phyloP scores from a whole-genome alignment of 1,139 yeast genomes.

The Zygoascus hellenicus region DNA sequence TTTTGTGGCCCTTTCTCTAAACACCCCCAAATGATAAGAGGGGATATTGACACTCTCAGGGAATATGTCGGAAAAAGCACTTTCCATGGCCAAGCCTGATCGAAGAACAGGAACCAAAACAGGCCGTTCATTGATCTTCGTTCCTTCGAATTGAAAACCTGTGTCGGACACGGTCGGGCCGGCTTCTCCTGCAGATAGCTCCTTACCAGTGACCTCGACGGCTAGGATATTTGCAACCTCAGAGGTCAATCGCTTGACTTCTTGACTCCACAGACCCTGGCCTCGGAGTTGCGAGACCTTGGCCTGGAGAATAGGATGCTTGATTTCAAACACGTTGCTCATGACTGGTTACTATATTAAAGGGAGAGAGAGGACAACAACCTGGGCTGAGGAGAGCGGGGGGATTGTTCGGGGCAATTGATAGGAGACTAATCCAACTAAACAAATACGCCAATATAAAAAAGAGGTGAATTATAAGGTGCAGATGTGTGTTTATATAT shows the following conservation, averaged over 20 bases:
- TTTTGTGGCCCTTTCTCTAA: constrained; percentile 31
- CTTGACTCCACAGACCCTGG: constrained; percentile 16
- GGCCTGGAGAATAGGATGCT: constrained; percentile 29
- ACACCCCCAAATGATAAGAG: constrained; percentile 33
- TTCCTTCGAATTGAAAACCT: constrained; percentile 23
- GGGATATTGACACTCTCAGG: constrained; percentile 30
- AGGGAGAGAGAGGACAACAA: neutral
- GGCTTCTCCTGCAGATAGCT: constrained; percentile 17
- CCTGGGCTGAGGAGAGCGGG: neutral
- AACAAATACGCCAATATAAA: no score
- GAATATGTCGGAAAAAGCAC: constrained; percentile 28
- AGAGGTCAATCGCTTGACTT: constrained; percentile 24
- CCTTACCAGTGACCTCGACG: constrained; percentile 26
- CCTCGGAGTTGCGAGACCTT: constrained; percentile 30
- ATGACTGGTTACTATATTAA: neutral
- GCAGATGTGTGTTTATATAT: no score
- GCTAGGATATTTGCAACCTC: constrained; percentile 31
- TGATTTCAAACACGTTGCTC: constrained; percentile 5
- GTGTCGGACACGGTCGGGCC: constrained; percentile 20
- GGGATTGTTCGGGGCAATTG: no score
- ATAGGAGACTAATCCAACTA: no score
- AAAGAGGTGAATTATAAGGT: no score
- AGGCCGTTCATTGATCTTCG: constrained; percentile 17
- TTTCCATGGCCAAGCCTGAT: constrained; percentile 34
- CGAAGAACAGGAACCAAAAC: constrained; percentile 32